phyloP scores from a whole-genome alignment of 2,329 filamentous ascomycete species.

The Podosphaera fusca region DNA sequence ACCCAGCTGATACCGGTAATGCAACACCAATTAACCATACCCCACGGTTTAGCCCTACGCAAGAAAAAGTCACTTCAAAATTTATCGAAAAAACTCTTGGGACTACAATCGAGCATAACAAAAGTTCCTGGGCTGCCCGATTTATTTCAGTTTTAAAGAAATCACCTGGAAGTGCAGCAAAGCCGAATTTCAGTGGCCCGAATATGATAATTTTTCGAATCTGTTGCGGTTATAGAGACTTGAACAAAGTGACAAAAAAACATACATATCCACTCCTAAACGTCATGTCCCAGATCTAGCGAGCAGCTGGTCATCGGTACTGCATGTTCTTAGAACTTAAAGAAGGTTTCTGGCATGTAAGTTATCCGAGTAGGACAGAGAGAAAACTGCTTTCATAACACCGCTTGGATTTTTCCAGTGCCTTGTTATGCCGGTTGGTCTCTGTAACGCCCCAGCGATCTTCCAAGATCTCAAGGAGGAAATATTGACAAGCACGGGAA shows the following conservation, averaged over 20 bases:
- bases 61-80: too few species aligned
- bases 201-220: background rate
- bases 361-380: background rate
- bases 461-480: constrained; percentile 1
- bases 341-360: background rate
- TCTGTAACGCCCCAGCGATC: constrained; percentile 1
- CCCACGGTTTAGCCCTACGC: too few species aligned
- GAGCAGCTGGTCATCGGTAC: background rate
- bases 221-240: background rate
- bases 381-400: background rate
- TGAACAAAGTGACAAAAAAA: background rate
- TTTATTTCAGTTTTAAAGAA: too few species aligned
- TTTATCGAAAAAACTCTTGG: too few species aligned
- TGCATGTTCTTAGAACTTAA: background rate
- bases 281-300: background rate
- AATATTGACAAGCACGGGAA: background rate
- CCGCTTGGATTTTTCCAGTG: background rate
- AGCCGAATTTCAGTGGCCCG: too few species aligned
- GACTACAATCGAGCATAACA: too few species aligned
- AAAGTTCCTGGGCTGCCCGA: too few species aligned
- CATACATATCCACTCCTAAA: background rate
- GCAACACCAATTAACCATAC: too few species aligned
- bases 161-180: too few species aligned
- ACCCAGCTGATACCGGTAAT: too few species aligned
- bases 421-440: constrained; percentile 2